Base-by-base conservation (phyloP, 441 rosid species). In the Erodium moschatum region DNA sequence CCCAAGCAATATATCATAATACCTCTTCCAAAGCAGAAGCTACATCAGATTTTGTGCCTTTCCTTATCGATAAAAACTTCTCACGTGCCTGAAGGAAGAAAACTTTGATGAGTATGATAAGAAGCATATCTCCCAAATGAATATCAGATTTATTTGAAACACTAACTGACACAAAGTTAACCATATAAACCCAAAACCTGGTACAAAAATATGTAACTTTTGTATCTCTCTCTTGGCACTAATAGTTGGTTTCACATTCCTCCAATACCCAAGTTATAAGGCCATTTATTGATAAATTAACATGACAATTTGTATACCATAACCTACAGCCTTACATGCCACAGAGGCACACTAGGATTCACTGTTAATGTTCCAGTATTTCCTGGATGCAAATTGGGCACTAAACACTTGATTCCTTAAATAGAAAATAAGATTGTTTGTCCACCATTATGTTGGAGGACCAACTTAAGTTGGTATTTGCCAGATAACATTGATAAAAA, bases 21-120 rank as follows among this genome's bases (percentile, higher is more conserved):
- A 95, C 98, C 93, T 90, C 97, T 80, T 96, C 96, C 68, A 92
- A 82, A 71, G 79, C 75, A 75, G 79, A 70, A 66, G 96, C 97
- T 66, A 92, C 83, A 38, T 89, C 92, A 75, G 73, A 76, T 82
- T 80, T 89, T 35, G 98, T 92, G 74, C 98, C 97, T 82, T 95
- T 95, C 88, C 92, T 89, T 76, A 95, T 73, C 15, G 99, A 89
- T 65, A 95, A 83, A 83, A 90, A 95, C 84, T 90, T 95, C 81
- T 95, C 99, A 69, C 99, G 97, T 74, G 93, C 92, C 99, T 95
- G 35, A 5, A 31, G 35, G 80, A 60, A 50, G 33, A 16, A 31
- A 27, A 54, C 19, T 19, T 54, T 54, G 24, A 54, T 54, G 16
- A 54, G 20, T 19, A 5, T 54, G 16, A 16, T 19, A 54, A 54